These are phyloP conservation scores for Candida chilensis DNA, from an alignment of 805 yeast genomes.

Conservation along the genomic window DNA sequence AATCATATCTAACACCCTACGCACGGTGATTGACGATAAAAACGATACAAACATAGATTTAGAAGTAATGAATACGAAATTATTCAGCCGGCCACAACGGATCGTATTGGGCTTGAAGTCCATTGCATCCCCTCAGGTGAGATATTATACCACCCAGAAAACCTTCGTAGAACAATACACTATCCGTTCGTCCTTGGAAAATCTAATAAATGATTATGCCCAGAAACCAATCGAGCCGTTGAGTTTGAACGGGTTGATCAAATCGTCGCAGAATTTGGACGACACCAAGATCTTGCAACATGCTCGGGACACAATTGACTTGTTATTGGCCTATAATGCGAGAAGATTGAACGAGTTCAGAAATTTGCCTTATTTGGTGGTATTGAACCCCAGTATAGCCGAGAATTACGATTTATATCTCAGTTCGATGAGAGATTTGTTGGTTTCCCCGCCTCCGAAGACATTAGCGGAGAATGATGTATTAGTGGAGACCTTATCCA, in stretches of 20 bases:
- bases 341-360: conserved; percentile 64
- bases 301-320: conserved; percentile 49
- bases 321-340: conserved; percentile 54
- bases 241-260: conserved; percentile 39
- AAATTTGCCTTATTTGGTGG: conserved; percentile 72
- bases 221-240: conserved; percentile 41
- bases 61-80: no score
- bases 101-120: no score
- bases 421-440: conserved; percentile 49
- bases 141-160: conserved; percentile 6
- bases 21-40: no score
- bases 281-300: conserved; percentile 22
- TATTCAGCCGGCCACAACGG: no score
- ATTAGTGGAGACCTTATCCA: conserved; percentile 43
- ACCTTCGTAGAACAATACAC: conserved; percentile 44
- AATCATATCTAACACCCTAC: no score
- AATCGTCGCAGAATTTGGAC: conserved; percentile 27
- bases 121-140: no score
- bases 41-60: no score
- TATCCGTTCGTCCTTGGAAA: conserved; percentile 48
- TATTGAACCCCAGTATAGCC: conserved; percentile 80
- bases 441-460: conserved; percentile 28
- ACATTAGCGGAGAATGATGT: conserved; percentile 43
- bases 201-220: conserved; percentile 50
- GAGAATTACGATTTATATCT: conserved; percentile 68